Evolutionary conservation across 345 rosid genomes (phyloP), one percentile per base, ranked within the genome.

Genomic region (Cardamine resedifolia): DNA sequence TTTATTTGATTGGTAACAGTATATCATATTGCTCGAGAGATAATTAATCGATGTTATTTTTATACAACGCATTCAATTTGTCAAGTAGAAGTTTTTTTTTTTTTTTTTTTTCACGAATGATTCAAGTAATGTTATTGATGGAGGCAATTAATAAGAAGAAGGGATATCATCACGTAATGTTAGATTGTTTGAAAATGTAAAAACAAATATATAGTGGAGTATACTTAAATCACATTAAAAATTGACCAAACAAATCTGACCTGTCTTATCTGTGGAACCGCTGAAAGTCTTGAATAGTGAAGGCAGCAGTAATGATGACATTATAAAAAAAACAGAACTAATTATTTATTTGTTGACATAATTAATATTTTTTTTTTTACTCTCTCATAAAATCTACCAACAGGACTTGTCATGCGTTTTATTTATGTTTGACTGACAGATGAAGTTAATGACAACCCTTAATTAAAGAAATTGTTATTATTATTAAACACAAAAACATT

Each of bases 241-340:
- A 16, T 41, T 18, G 20, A 6, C 48, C 1, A 20, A 60, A 70
- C 11, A 76, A 64, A 64, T 44, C 28, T 49, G 80, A 58, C 63
- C 67, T 38, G 72, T 71, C 72, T 64, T 64, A 76, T 77, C 68
- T 38, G 21, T 48, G 67, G 27, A 69, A 69, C 79, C 57, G 75
- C 36, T 58, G 63, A n/a, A 56, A 63, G 75, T 47, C 53, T 70
- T 64, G 71, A 76, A 38, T 58, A 70, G 70, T 36, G 47, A 64
- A 76, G 30, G 28, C 68, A 75, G 39, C 64, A 70, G 68, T 58
- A 64, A 71, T 70, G 61, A 77, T 71, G 39, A 12, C 67, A 64
- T 21, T 58, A 70, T 70, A 56, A 70, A 38, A 27, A 53, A 44
- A 12, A 38, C 6, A 38, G 5, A 38, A 44, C 0, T 44, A n/a